Evolutionary conservation across 306 rosid genomes (phyloP), one percentile per base, ranked within the genome.

Genomic region (Canavalia gladiata): DNA sequence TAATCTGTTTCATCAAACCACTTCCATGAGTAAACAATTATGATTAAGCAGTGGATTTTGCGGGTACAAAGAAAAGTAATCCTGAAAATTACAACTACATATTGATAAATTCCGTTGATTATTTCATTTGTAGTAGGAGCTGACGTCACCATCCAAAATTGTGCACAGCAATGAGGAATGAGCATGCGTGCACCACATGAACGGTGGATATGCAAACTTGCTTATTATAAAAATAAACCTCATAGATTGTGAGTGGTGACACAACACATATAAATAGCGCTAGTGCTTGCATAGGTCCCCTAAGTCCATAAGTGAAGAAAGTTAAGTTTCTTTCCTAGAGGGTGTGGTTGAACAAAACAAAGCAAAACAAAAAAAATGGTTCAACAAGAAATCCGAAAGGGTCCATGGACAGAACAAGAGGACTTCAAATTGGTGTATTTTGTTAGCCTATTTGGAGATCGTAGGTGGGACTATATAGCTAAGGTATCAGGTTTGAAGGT

Each of bases 401-500:
- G 99, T 45, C 97, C 99, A 10, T 96, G 99, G 99, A 94, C 99
- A 55, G 97, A 92, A 79, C 89, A 89, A 42, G 99, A 96, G 60
- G 99, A 96, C 86, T 74, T 86, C 62, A 91, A 94, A 75, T 66
- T 94, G 77, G 87, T 87, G 18, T 85, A 89, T 84, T 96, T 85
- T 84, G 98, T 94, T 12, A 89, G 90, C 29, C 41, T 96, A 59
- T 93, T 92, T 59, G 99, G 99, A 43, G 99, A 94, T 60, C 94
- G 99, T 62, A 92, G 97, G 80, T 96, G 99, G 99, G 99, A 96
- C 75, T 94, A 88, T 84, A 90, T 96, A 76, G 97, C 99, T 0
- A 91, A 87, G 83, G 97, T 94, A 60, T 94, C 99, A 96, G 99
- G 99, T 96, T 96, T 96, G 99, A 91, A 89, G 99, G 98, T 94